These are phyloP conservation scores for Coniella lustricola DNA, from an alignment of 2,329 filamentous ascomycete genomes.

Conservation along the genomic window DNA sequence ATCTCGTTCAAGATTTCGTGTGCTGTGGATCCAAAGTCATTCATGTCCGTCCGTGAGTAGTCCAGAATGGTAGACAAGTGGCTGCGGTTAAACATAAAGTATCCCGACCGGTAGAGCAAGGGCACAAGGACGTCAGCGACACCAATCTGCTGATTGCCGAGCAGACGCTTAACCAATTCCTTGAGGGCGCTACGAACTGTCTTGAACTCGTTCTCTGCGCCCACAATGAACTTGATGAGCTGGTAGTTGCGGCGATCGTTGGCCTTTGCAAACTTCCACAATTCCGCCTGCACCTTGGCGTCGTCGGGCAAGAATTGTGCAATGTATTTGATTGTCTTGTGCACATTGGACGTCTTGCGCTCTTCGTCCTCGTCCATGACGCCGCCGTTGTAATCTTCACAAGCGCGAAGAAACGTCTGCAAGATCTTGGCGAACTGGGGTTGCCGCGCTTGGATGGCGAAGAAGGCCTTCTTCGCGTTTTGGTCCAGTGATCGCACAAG, in stretches of 20 bases:
- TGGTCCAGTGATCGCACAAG: conserved; percentile 72
- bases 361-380: conserved; percentile 67
- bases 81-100: conserved; percentile 88
- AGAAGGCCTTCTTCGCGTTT: conserved; percentile 79
- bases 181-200: conserved; percentile 86
- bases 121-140: conserved; percentile 75
- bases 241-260: conserved; percentile 89
- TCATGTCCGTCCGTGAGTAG: conserved; percentile 75
- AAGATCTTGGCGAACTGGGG: conserved; percentile 66
- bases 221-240: conserved; percentile 78
- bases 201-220: conserved; percentile 81
- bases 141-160: conserved; percentile 55
- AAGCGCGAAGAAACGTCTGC: conserved; percentile 70
- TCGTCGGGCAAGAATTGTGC: conserved; percentile 71
- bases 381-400: conserved; percentile 84
- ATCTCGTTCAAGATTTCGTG: conserved; percentile 91
- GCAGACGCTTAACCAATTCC: conserved; percentile 77
- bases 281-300: conserved; percentile 62
- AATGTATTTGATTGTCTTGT: conserved; percentile 66
- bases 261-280: conserved; percentile 84
- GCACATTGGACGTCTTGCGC: conserved; percentile 62
- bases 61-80: conserved; percentile 88
- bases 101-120: conserved; percentile 74
- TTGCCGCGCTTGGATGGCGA: conserved; percentile 75
- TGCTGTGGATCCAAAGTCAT: conserved; percentile 68